Evolutionary conservation across 192 early-diverging fungal genomes (phyloP), one percentile per base, ranked within the genome.

Genomic region (Backusella parvicylindrica): DNA sequence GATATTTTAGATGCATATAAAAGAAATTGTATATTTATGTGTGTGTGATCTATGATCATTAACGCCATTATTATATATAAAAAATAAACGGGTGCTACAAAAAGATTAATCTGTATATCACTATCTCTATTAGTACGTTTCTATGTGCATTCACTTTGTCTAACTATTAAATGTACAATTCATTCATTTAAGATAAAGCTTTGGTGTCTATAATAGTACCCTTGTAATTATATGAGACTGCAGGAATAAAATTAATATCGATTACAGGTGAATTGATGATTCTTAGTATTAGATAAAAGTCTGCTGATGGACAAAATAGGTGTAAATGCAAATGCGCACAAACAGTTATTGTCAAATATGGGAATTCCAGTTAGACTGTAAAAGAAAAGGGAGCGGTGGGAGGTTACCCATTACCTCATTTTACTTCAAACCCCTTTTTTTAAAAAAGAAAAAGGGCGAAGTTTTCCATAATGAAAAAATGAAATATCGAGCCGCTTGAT

Each of bases 281-380:
- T 47, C 16, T n/a, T 47, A 47, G 3, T n/a, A 47, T 47, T 21
- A 6, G 43, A 47, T 47, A 47, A 6, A 7, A 18, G 43, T n/a
- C 50, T 56, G 50, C 50, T 56, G 50, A 56, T 26, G 23, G 50
- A 56, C 50, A 56, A 56, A 56, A 56, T 56, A 56, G 50, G 50
- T 56, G 50, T 56, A 56, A 56, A 56, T 56, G 50, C 50, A 56
- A 56, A 56, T 56, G 21, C 50, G 50, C 50, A 56, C 50, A 49
- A 49, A 49, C 47, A 56, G 50, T 56, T 23, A 56, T 56, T 6
- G 23, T 26, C 50, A 56, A 56, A 56, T 26, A 26, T 56, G 50
- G 50, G 11, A 53, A 53, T 53, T 11, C 23, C 18, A 23, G 23
- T 53, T n/a, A 53, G 50, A 8, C 50, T 53, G 18, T n/a, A 53